Base-by-base conservation (phyloP, 148 eudicot species). In the Limonium bicolor region DNA sequence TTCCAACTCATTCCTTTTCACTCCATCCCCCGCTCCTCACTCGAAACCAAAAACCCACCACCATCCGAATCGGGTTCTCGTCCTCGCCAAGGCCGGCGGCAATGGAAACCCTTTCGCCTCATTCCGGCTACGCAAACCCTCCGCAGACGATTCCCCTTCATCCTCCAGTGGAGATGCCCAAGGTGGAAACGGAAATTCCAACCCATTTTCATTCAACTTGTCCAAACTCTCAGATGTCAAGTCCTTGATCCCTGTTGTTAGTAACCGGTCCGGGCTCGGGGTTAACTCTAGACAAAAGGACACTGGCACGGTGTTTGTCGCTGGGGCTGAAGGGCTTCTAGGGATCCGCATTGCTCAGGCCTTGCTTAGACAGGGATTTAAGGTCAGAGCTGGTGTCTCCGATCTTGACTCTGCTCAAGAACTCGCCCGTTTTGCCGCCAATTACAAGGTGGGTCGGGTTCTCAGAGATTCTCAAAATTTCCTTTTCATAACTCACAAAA, bases 381-480 rank as follows among this genome's bases (percentile, higher is more conserved):
- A 53, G 39, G 95, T 90, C 0, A 73, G 99, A 45, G 95, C 95
- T 25, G 99, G 99, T 1, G 99, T 90, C n/a, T 54, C 85, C 3
- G 88, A 85, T 33, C 80, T 90, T 40, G 77, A 51, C 50, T 73
- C 82, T 49, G 95, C 99, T 3, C 95, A 78, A 50, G 94, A 85
- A 11, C 63, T 85, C 16, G 99, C 99, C 58, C 80, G 68, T n/a
- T 56, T 90, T 6, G 94, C 93, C 7, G 61, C 72, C 24, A 58
- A 41, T 0, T 90, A 90, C 37, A 78, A 90, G 99, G 99, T 90
- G 50, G 24, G 61, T 15, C n/a, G n/a, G n/a, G n/a, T n/a, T n/a
- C n/a, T n/a, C n/a, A n/a, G n/a, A n/a, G 6, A 3, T 10, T 4
- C 30, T n/a, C n/a, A n/a, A n/a, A n/a, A 5, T 43, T 23, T 30